Percentiles rank a stretch among this genome's conserved stretches.
These are phyloP conservation scores for Phytopythium oedochilum DNA, from an alignment of 352 stramenopile genomes.

Conservation along the genomic window DNA sequence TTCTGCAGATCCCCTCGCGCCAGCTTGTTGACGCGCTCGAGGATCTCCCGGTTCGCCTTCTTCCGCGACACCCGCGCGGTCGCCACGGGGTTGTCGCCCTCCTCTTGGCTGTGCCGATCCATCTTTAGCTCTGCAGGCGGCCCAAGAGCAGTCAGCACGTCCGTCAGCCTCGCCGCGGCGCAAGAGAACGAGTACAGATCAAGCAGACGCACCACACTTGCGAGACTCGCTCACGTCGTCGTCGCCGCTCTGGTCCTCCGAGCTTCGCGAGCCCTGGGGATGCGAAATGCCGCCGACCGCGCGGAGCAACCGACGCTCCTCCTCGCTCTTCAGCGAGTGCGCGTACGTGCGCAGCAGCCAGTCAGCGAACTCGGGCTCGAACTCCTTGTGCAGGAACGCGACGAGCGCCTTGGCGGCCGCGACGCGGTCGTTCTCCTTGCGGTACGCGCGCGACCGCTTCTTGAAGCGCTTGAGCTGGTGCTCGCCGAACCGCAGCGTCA, in stretches of 20 bases:
- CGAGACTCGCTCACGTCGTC: constrained; percentile 16
- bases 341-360: constrained; percentile 57
- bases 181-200: background rate
- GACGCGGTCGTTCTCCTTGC: constrained; percentile 63
- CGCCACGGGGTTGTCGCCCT: constrained; percentile 13
- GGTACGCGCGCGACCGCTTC: constrained; percentile 58
- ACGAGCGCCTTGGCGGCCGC: constrained; percentile 42
- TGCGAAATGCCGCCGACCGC: constrained; percentile 23
- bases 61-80: constrained; percentile 34
- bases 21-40: constrained; percentile 56
- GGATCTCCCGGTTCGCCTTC: constrained; percentile 61
- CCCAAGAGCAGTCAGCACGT: constrained; percentile 1
- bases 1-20: constrained; percentile 38
- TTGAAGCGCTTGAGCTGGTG: constrained; percentile 64
- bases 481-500: constrained; percentile 39
- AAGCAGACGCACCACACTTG: constrained; percentile 31
- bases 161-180: constrained; percentile 5
- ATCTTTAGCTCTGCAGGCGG: constrained; percentile 32
- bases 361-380: constrained; percentile 41
- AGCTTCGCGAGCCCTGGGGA: constrained; percentile 3
- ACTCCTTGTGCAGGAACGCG: constrained; percentile 46
- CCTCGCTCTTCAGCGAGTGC: constrained; percentile 44
- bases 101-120: constrained; percentile 13
- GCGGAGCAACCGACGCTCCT: constrained; percentile 45
- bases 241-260: constrained; percentile 8